Evolutionary conservation across 208 protist species (phyloP).

Genomic region (Crithidia fasciculata): DNA sequence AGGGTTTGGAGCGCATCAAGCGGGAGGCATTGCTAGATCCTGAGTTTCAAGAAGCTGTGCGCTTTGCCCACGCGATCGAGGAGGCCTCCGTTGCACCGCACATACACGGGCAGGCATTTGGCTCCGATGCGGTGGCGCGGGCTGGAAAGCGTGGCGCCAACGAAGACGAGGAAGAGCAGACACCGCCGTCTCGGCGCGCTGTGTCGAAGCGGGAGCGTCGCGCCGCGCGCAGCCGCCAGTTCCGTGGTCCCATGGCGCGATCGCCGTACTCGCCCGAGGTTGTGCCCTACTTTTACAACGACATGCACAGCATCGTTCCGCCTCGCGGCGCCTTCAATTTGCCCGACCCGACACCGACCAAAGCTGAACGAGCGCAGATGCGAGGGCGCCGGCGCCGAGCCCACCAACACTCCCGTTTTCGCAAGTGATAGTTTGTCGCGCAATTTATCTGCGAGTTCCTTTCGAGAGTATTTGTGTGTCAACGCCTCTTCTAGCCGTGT

Average conservation of each 20-base stretch:
- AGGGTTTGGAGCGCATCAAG: conserved; percentile 76
- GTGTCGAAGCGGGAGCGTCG: conserved; percentile 31
- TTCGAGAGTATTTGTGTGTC: too few relatives aligned
- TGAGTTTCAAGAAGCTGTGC: conserved; percentile 74
- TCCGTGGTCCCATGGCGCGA: conserved; percentile 29
- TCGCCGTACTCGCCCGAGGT: conserved; percentile 54
- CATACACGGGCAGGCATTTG: conserved; percentile 25
- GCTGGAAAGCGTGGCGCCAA: background rate
- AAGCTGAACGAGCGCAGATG: conserved; percentile 44
- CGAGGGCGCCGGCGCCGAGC: conserved; percentile 31
- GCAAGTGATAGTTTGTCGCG: conserved; percentile 18
- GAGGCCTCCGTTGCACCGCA: conserved; percentile 45
- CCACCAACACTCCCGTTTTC: conserved; percentile 32
- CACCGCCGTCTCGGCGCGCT: background rate
- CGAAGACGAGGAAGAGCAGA: background rate
- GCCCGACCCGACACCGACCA: conserved; percentile 51
- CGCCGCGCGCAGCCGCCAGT: conserved; percentile 10
- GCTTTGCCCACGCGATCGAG: conserved; percentile 58
- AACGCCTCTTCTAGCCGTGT: too few relatives aligned
- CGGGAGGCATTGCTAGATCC: conserved; percentile 71
- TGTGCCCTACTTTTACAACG: conserved; percentile 80
- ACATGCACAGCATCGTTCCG: conserved; percentile 62
- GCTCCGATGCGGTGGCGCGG: background rate
- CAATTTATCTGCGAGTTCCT: background rate
- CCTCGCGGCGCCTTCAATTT: conserved; percentile 73